Evolutionary conservation across 441 rosid species (phyloP), one percentile per base, ranked within the genome.

Genomic region (Capsella rubella): DNA sequence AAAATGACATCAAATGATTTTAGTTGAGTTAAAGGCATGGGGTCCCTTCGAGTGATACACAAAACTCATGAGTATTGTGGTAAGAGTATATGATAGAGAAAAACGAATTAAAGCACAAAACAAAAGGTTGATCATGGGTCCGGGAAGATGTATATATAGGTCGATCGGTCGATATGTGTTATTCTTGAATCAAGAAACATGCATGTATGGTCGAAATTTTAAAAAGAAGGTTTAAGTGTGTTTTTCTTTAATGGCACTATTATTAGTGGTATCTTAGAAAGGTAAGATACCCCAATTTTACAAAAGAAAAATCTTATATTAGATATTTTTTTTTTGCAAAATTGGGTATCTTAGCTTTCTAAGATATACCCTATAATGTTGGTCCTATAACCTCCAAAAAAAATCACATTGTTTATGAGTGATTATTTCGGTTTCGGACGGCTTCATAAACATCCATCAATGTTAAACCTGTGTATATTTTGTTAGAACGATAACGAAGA

Each of bases 1-100:
- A 63, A 62, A 35, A 56, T 37, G 57, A 61, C 45, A 62, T 52
- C 73, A 60, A 67, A 74, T 66, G 16, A 58, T 66, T 74, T 65
- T 37, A 14, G 56, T 25, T 21, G 47, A 46, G 21, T 34, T 37
- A 6, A 64, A 64, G 39, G 58, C 71, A 73, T 59, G 32, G 58
- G 50, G 77, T 28, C 77, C 51, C 50, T 73, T 55, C 50, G 27
- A 53, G 9, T 14, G 60, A 60, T 60, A 55, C 58, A 64, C 32
- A 73, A 21, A 49, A 66, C 4, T 57, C 37, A 58, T 65, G 50
- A 73, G 43, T 65, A 45, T 35, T 54, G 57, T 53, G 58, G 35
- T 46, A 56, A 39, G 55, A 21, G 25, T 21, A 21, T 25, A 25
- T 34, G 40, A 55, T 37, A 64, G 34, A 32, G 42, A 15, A 37